A percentile compares a stretch with the other conserved stretches of the same genome.
Evolutionary conservation across 306 rosid genomes (phyloP).

Genomic region (Gynostemma pentaphyllum): DNA sequence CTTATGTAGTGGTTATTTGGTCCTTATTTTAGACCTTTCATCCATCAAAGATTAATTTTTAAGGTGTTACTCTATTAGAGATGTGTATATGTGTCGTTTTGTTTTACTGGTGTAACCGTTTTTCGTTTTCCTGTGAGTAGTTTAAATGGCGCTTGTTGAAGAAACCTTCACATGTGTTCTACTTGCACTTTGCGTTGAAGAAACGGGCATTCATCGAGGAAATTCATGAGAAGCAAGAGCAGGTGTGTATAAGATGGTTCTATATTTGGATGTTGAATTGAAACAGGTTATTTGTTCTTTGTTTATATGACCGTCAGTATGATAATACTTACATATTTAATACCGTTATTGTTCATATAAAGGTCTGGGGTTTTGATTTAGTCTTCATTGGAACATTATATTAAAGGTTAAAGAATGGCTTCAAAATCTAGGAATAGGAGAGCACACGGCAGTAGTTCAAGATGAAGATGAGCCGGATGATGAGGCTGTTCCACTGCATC

Average conservation of each 20-base stretch:
- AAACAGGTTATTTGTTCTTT: neutral
- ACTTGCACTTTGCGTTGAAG: constrained; percentile 85
- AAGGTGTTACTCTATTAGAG: neutral
- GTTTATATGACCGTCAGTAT: neutral
- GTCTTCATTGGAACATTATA: constrained; percentile 58
- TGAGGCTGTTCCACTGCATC: constrained; percentile 49
- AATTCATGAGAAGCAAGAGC: constrained; percentile 95
- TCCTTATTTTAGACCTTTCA: neutral
- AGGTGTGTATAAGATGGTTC: constrained; percentile 34
- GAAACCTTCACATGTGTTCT: constrained; percentile 91
- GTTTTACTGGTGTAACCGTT: constrained; percentile 16
- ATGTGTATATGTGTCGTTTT: neutral
- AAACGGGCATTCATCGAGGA: constrained; percentile 82
- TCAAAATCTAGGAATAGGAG: constrained; percentile 99
- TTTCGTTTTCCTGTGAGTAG: constrained; percentile 34
- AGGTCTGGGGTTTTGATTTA: constrained; percentile 53
- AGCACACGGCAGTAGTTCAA: constrained; percentile 48
- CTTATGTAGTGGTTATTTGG: too few species aligned
- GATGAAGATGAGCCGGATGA: constrained; percentile 80
- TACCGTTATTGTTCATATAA: neutral
- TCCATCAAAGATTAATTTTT: neutral
- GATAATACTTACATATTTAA: neutral
- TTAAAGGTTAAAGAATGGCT: constrained; percentile 99
- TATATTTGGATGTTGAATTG: neutral
- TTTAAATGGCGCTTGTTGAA: constrained; percentile 91